A percentile compares a stretch with the other conserved stretches of the same genome.
phyloP scores from a whole-genome alignment of 352 stramenopile species.

The Pythium insidiosum region DNA sequence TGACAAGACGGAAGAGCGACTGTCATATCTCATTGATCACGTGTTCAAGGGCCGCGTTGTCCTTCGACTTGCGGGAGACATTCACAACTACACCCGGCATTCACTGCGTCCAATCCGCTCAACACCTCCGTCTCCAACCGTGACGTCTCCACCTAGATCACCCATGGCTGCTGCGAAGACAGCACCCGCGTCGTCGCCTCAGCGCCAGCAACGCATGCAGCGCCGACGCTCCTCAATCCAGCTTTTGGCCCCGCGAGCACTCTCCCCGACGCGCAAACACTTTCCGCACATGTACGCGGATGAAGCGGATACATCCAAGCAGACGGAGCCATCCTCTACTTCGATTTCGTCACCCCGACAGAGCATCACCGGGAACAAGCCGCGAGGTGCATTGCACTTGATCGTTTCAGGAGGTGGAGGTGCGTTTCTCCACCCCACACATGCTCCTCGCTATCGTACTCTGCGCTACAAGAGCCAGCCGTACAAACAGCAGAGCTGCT shows the following conservation, averaged over 20 bases:
- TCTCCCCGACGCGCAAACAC: slow-evolving; percentile 49
- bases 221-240: slow-evolving; percentile 18
- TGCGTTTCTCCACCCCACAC: slow-evolving; percentile 86
- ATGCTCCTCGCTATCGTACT: slow-evolving; percentile 47
- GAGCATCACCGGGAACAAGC: slow-evolving; percentile 3
- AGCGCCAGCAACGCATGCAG: too few species aligned
- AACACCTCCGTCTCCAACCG: background rate
- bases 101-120: slow-evolving; percentile 35
- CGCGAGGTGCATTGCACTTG: slow-evolving; percentile 40
- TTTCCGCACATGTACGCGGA: slow-evolving; percentile 70
- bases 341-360: background rate
- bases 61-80: slow-evolving; percentile 83
- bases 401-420: slow-evolving; percentile 89
- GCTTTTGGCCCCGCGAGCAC: slow-evolving; percentile 5
- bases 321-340: background rate
- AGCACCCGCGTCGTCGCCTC: too few species aligned
- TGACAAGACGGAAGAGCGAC: slow-evolving; percentile 61
- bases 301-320: slow-evolving; percentile 8
- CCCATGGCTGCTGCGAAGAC: background rate
- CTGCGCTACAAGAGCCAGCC: slow-evolving; percentile 52
- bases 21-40: slow-evolving; percentile 69
- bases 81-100: slow-evolving; percentile 93
- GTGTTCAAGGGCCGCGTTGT: slow-evolving; percentile 67
- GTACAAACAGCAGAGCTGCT: slow-evolving; percentile 80
- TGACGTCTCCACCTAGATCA: background rate